Evolutionary conservation across 768 basidiomycete genomes (phyloP).

Genomic region (Tricholoma saponaceum): DNA sequence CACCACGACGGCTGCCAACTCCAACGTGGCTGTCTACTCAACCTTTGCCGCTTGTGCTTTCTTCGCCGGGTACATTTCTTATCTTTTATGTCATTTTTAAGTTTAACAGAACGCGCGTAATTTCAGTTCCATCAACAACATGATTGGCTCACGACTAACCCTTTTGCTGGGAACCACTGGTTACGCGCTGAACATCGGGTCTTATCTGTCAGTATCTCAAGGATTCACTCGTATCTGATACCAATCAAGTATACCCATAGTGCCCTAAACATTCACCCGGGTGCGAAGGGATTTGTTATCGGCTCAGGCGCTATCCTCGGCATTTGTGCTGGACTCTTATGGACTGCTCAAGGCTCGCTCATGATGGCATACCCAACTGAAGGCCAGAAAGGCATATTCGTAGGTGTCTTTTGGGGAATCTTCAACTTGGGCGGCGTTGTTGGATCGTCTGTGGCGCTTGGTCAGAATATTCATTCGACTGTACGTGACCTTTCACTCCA

Average conservation of each 20-base stretch:
- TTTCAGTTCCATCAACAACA: constrained; percentile 71
- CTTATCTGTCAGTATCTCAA: constrained; percentile 53
- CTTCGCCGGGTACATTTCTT: constrained; percentile 54
- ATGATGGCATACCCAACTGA: constrained; percentile 86
- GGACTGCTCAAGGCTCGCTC: constrained; percentile 83
- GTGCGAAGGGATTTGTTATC: constrained; percentile 61
- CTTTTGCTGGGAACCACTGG: constrained; percentile 72
- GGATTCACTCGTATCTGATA: neutral
- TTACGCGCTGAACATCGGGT: constrained; percentile 73
- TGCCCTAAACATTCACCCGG: constrained; percentile 63
- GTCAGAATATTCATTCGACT: constrained; percentile 59
- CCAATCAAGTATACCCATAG: constrained; percentile 28
- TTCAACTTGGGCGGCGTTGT: constrained; percentile 83
- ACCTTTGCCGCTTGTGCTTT: constrained; percentile 60
- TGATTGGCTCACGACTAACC: constrained; percentile 70
- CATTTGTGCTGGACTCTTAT: constrained; percentile 64
- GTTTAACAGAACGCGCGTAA: neutral
- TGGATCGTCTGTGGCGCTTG: constrained; percentile 72
- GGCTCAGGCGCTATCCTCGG: constrained; percentile 71
- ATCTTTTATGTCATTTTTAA: neutral
- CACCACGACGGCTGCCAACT: constrained; percentile 49
- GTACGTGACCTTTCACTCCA: constrained; percentile 32
- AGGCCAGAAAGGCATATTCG: constrained; percentile 69
- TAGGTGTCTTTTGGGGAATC: constrained; percentile 80
- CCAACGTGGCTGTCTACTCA: constrained; percentile 53